Percentiles rank a stretch among this genome's conserved stretches.
These are phyloP conservation scores for Podaxis sp. DNA, from an alignment of 768 basidiomycete genomes.

Conservation along the genomic window DNA sequence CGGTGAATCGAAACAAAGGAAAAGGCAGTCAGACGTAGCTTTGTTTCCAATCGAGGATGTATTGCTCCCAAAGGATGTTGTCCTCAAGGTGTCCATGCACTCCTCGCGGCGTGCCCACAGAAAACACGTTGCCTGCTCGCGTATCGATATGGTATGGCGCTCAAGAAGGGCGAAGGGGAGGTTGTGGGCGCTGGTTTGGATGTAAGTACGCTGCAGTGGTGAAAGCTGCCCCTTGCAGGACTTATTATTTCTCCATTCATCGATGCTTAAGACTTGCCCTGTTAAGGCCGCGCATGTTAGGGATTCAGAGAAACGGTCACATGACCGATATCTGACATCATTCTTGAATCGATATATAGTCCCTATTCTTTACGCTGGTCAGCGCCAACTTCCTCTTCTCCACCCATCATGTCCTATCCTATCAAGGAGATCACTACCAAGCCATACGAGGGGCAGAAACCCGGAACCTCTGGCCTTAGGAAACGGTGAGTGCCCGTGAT, in stretches of 20 bases:
- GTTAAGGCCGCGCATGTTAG: not conserved
- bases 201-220: not conserved
- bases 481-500: constrained; percentile 65
- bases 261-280: not conserved
- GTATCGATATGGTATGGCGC: not conserved
- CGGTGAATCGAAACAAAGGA: not conserved
- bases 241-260: not conserved
- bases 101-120: not conserved
- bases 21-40: not conserved
- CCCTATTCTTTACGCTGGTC: not conserved
- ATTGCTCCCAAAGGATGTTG: not conserved
- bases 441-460: constrained; percentile 93
- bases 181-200: not conserved
- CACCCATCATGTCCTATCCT: constrained; percentile 39
- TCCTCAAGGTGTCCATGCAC: not conserved
- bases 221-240: not conserved
- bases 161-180: not conserved
- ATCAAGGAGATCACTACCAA: constrained; percentile 77
- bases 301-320: constrained; percentile 26
- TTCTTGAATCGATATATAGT: constrained; percentile 14
- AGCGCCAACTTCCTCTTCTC: constrained; percentile 8
- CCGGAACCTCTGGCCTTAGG: constrained; percentile 95
- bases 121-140: not conserved
- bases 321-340: constrained; percentile 32
- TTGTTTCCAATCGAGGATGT: not conserved